phyloP scores from a whole-genome alignment of 768 basidiomycete species.

The Boletus sensibilis region DNA sequence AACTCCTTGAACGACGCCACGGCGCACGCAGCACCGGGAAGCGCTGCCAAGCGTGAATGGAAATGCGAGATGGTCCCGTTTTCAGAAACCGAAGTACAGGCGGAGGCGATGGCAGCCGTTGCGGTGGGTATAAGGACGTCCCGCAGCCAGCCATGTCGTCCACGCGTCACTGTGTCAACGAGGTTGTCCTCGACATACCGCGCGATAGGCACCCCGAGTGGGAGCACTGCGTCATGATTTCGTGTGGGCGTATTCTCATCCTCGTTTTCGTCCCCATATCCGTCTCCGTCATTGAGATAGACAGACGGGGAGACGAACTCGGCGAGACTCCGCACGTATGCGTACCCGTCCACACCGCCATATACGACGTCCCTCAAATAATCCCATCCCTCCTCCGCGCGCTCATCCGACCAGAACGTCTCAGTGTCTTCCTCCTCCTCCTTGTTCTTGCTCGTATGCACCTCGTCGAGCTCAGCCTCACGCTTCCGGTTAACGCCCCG shows the following conservation, averaged over 20 bases:
- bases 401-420: slow-evolving; percentile 48
- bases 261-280: not conserved
- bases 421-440: slow-evolving; percentile 18
- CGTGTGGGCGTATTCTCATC: not conserved
- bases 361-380: slow-evolving; percentile 75
- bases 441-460: not conserved
- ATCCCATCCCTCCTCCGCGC: slow-evolving; percentile 57
- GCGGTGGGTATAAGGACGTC: slow-evolving; percentile 21
- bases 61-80: slow-evolving; percentile 1
- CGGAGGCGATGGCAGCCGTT: not conserved
- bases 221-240: not conserved
- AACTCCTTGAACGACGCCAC: slow-evolving; percentile 4
- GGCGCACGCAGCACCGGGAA: slow-evolving; percentile 12
- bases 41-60: slow-evolving; percentile 8
- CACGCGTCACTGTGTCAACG: slow-evolving; percentile 41
- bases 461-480: slow-evolving; percentile 11
- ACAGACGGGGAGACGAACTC: slow-evolving; percentile 53
- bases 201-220: slow-evolving; percentile 37
- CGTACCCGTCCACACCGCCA: slow-evolving; percentile 73
- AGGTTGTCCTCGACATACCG: slow-evolving; percentile 42
- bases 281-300: slow-evolving; percentile 1
- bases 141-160: slow-evolving; percentile 39
- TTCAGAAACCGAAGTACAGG: not conserved
- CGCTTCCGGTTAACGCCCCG: slow-evolving; percentile 18
- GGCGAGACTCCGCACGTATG: slow-evolving; percentile 74